Percentiles rank a stretch among this genome's conserved stretches.
Evolutionary conservation across 108 stramenopile genomes (phyloP).

Genomic region (Skeletonema costatum): DNA sequence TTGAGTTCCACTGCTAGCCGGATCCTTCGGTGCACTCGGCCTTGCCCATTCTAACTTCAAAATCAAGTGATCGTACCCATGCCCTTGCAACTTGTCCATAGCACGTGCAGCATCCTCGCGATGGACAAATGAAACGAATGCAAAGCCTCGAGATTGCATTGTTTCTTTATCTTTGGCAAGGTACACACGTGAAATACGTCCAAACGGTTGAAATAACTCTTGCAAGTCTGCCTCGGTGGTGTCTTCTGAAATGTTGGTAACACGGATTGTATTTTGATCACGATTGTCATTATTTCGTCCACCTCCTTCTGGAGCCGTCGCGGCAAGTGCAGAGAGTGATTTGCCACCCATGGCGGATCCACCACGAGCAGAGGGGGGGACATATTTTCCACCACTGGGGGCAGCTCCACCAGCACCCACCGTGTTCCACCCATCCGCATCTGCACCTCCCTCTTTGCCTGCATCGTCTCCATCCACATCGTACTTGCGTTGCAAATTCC

Average conservation of each 20-base stretch:
- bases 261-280: constrained; percentile 95
- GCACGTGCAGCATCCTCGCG: constrained; percentile 92
- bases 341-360: constrained; percentile 61
- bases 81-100: constrained; percentile 95
- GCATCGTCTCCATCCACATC: constrained; percentile 70
- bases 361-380: constrained; percentile 75
- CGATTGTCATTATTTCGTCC: constrained; percentile 59
- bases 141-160: constrained; percentile 91
- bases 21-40: constrained; percentile 93
- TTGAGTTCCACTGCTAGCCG: constrained; percentile 68
- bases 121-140: constrained; percentile 94
- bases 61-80: constrained; percentile 99
- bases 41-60: constrained; percentile 99
- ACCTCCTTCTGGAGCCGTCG: constrained; percentile 32
- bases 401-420: constrained; percentile 60
- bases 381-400: constrained; percentile 63
- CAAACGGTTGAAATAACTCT: constrained; percentile 93
- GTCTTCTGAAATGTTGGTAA: constrained; percentile 97
- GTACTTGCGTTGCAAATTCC: constrained; percentile 88
- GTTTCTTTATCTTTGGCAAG: constrained; percentile 97
- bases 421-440: constrained; percentile 78
- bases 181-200: constrained; percentile 95
- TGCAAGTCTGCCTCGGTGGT: constrained; percentile 96
- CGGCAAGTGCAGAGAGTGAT: constrained; percentile 53
- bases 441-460: constrained; percentile 48